Conservation (phyloP, 176 grass and related monocot genomes). For the Alloteropsis semialata region DNA sequence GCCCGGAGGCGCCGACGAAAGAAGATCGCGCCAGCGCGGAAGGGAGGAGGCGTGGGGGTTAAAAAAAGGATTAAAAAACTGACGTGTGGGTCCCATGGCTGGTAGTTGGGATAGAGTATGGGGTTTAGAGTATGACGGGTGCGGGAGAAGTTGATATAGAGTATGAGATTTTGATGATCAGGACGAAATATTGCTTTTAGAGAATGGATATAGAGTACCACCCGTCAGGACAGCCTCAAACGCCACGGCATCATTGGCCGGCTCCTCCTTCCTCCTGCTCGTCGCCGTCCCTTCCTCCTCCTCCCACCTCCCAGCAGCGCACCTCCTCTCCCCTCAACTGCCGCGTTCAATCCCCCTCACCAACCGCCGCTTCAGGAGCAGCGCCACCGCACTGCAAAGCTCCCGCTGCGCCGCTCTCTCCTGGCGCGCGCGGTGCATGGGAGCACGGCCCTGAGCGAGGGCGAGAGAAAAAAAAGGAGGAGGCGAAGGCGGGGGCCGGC, state of each 20-base stretch:
- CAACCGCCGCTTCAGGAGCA: conserved; percentile 26
- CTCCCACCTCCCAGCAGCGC: not conserved
- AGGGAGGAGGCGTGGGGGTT: no score
- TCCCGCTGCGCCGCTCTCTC: not conserved
- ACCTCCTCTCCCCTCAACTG: conserved; percentile 28
- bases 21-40: no score
- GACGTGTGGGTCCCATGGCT: no score
- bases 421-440: conserved; percentile 18
- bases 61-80: no score
- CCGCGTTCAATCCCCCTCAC: conserved; percentile 36
- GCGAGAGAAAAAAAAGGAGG: not conserved
- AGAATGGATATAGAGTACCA: no score
- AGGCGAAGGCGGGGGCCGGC: not conserved
- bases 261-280: conserved; percentile 2
- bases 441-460: conserved; percentile 10
- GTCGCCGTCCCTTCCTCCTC: conserved; percentile 1
- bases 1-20: no score
- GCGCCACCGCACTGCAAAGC: not conserved
- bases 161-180: no score
- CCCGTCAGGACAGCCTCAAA: no score
- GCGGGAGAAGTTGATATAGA: no score
- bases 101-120: no score
- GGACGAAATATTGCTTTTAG: no score
- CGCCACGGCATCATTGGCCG: conserved; percentile 52
- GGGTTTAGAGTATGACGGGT: no score